Base-by-base conservation (phyloP, 768 basidiomycete species). In the Xerocomellus chrysenteron region DNA sequence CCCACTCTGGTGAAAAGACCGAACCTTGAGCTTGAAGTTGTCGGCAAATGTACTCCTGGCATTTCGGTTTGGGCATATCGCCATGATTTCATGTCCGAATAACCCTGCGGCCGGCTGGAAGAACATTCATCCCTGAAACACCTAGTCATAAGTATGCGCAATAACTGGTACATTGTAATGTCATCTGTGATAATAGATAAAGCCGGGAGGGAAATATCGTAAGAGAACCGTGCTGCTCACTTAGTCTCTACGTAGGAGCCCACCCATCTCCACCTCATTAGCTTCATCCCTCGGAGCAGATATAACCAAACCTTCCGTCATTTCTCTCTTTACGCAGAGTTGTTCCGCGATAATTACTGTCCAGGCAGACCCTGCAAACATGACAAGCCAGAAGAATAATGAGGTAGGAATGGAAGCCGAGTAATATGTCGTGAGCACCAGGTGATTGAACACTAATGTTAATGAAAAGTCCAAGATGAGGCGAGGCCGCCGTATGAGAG, bases 381-480 rank as follows among this genome's bases (percentile, higher is more conserved):
- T 77, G 48, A 95, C 79, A 46, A 85, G 66, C 94, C 95, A 99
- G 78, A 91, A 98, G 79, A 96, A 98, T 36, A 92, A 69, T 1
- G 93, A 95, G 0, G 91, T 91, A 8, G 97, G 97, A 67, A 89
- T 65, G 46, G 73, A 71, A 53, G 76, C 73, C 13, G 83, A 75
- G 65, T 83, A 83, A 75, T 98, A 98, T 37, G 92, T 94, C 52
- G 97, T 96, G 58, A 98, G 76, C 53, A 98, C 87, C 55, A 96
- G 76, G 72, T 99, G 97, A 69, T 87, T 91, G 80, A 96, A 91
- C 47, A 91, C 75, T 47, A 98, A 82, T 0, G 97, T 98, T 57
- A 96, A 71, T 10, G 92, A 80, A 73, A 97, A 97, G 75, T 99
- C 97, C 63, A 99, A 87, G 67, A 98, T 89, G 64, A 96, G 82